Evolutionary conservation across 495 filamentous ascomycete genomes (phyloP).

Genomic region (Glutinoglossum americanum): DNA sequence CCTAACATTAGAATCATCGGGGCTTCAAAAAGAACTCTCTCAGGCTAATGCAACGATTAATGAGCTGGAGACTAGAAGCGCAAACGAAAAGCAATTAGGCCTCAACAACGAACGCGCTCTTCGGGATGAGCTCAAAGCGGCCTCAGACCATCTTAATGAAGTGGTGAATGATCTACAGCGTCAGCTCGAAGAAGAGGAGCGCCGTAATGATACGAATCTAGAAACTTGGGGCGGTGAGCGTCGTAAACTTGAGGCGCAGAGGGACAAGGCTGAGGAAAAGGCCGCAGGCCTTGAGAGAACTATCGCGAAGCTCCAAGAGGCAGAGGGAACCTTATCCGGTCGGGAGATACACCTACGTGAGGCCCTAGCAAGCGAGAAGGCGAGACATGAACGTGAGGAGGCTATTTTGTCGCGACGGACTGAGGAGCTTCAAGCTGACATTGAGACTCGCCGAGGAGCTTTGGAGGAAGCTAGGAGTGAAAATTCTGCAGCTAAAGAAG

Average conservation of each 20-base stretch:
- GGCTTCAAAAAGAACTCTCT: constrained; percentile 41
- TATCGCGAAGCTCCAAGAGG: constrained; percentile 46
- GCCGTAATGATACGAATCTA: constrained; percentile 42
- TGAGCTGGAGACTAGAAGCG: constrained; percentile 34
- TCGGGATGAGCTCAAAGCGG: constrained; percentile 35
- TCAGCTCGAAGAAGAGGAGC: constrained; percentile 55
- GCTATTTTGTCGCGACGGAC: constrained; percentile 32
- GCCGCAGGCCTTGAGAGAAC: constrained; percentile 47
- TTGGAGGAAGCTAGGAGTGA: constrained; percentile 35
- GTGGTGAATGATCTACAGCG: constrained; percentile 47
- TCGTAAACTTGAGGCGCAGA: constrained; percentile 40
- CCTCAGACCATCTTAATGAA: constrained; percentile 39
- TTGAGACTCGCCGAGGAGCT: constrained; percentile 28
- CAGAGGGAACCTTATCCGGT: constrained; percentile 40
- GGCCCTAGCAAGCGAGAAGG: constrained; percentile 34
- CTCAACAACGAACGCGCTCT: constrained; percentile 35
- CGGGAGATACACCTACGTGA: constrained; percentile 45
- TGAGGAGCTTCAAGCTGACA: constrained; percentile 32
- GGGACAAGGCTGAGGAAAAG: constrained; percentile 44
- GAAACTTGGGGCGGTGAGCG: constrained; percentile 50
- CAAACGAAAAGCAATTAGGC: constrained; percentile 35
- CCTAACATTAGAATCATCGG: constrained; percentile 41
- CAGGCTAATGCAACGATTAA: constrained; percentile 31
- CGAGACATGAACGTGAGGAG: constrained; percentile 33
- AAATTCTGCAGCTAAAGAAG: constrained; percentile 38